These are phyloP conservation scores for Hypoxylon sp. DNA, from an alignment of 2,329 filamentous ascomycete species.

Conservation along the genomic window DNA sequence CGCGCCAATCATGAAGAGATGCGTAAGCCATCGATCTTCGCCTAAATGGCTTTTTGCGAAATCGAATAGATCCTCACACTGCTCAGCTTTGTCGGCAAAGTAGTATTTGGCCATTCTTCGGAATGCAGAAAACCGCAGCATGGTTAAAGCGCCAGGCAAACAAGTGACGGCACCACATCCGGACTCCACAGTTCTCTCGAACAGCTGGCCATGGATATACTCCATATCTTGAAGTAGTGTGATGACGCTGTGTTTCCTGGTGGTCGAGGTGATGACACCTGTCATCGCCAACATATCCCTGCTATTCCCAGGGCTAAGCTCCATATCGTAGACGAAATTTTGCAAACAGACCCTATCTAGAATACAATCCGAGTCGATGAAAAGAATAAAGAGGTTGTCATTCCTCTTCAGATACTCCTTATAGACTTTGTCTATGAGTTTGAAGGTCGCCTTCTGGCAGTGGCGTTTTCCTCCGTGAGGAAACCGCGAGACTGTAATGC, in stretches of 20 bases:
- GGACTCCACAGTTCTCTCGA: constrained; percentile 95
- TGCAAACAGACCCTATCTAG: constrained; percentile 91
- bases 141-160: constrained; percentile 93
- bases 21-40: constrained; percentile 96
- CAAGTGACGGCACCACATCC: constrained; percentile 95
- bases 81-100: constrained; percentile 95
- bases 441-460: constrained; percentile 93
- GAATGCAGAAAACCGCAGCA: constrained; percentile 96
- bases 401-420: constrained; percentile 86
- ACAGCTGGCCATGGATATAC: constrained; percentile 96
- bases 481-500: constrained; percentile 92
- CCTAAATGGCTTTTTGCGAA: constrained; percentile 96
- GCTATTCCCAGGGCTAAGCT: constrained; percentile 91
- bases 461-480: constrained; percentile 93
- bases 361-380: constrained; percentile 98
- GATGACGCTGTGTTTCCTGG: constrained; percentile 86
- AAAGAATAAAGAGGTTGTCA: constrained; percentile 94
- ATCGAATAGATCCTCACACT: constrained; percentile 95
- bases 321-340: constrained; percentile 99
- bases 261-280: constrained; percentile 95
- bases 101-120: constrained; percentile 98
- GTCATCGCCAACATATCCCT: constrained; percentile 98
- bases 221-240: constrained; percentile 98
- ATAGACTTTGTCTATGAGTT: constrained; percentile 93
- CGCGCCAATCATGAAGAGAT: constrained; percentile 98